Conservation (phyloP, 2,329 filamentous ascomycete genomes). For the Hymenoscyphus fraxineus region DNA sequence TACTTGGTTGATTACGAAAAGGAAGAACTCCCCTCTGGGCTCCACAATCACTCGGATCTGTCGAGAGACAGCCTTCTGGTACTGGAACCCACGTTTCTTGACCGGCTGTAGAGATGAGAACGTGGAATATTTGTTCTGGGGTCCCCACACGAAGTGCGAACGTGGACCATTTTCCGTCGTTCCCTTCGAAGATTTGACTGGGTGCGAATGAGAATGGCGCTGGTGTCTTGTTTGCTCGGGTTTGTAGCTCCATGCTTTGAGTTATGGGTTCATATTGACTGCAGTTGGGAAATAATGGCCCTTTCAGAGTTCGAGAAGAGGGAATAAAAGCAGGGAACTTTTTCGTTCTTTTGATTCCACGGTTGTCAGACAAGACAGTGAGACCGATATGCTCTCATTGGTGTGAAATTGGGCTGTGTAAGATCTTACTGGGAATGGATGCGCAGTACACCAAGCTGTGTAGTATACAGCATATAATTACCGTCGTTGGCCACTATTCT, state of each 20-base stretch:
- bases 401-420: too few species aligned
- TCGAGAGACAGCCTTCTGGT: slow-evolving; percentile 14
- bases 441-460: too few species aligned
- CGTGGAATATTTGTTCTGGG: slow-evolving; percentile 37
- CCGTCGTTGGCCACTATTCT: too few species aligned
- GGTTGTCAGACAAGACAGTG: too few species aligned
- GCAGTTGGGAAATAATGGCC: not conserved
- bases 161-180: slow-evolving; percentile 40
- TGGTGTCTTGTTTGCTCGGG: not conserved
- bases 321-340: not conserved
- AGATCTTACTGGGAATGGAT: too few species aligned
- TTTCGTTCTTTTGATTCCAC: not conserved
- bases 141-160: slow-evolving; percentile 39
- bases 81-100: slow-evolving; percentile 35
- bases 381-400: too few species aligned
- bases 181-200: slow-evolving; percentile 20
- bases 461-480: too few species aligned
- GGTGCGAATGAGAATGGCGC: slow-evolving; percentile 8
- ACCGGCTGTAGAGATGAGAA: slow-evolving; percentile 38
- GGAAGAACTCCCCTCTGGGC: slow-evolving; percentile 12
- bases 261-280: not conserved
- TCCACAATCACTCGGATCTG: slow-evolving; percentile 16
- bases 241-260: not conserved
- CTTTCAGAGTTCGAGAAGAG: not conserved
- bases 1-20: slow-evolving; percentile 12